Evolutionary conservation across 2,329 filamentous ascomycete species (phyloP).

Genomic region (Alternaria panax): DNA sequence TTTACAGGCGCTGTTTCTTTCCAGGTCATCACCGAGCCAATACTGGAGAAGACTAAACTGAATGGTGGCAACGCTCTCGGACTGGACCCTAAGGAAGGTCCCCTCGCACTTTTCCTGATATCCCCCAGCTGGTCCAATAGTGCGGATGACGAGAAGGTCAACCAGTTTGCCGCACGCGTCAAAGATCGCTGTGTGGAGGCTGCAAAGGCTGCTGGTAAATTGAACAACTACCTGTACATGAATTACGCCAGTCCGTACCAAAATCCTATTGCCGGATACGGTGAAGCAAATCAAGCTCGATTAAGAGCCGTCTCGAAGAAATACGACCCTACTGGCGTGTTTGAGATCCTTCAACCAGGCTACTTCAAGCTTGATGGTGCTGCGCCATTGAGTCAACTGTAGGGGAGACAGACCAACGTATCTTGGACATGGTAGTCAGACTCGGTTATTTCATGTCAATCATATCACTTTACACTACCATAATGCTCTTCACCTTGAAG

Average conservation of each 20-base stretch:
- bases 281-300: conserved; percentile 43
- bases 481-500: background rate
- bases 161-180: conserved; percentile 26
- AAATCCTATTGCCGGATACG: conserved; percentile 54
- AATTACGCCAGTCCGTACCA: conserved; percentile 57
- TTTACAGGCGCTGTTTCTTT: conserved; percentile 32
- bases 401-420: too few species aligned
- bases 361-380: conserved; percentile 35
- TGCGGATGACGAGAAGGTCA: conserved; percentile 33
- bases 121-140: conserved; percentile 29
- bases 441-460: background rate
- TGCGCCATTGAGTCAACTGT: conserved; percentile 11
- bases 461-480: background rate
- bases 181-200: conserved; percentile 16
- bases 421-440: background rate
- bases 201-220: conserved; percentile 14
- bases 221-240: conserved; percentile 51
- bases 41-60: conserved; percentile 29
- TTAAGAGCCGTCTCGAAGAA: conserved; percentile 26
- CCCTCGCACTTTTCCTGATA: conserved; percentile 27
- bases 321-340: conserved; percentile 32
- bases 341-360: conserved; percentile 28
- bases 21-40: conserved; percentile 37
- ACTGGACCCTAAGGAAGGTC: conserved; percentile 28
- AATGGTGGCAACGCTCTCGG: conserved; percentile 43